Conservation (phyloP, 2,329 filamentous ascomycete genomes). For the Trichoderma asperellum region DNA sequence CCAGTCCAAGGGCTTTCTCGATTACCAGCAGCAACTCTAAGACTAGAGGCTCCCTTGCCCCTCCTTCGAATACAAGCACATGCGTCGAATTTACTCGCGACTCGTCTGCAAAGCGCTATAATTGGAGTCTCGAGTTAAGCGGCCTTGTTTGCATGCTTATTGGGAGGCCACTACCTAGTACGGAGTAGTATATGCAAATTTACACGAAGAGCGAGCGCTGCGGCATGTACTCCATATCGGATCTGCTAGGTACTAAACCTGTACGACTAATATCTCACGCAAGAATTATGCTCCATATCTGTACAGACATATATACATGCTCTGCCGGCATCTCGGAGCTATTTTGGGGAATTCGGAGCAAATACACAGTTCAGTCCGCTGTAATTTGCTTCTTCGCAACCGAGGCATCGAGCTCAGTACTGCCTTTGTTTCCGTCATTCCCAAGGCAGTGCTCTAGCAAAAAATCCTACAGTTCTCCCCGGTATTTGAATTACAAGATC, state of each 20-base stretch:
- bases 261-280: not conserved
- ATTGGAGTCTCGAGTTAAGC: not conserved
- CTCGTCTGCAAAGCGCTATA: not conserved
- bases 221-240: not conserved
- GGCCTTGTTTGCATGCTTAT: not conserved
- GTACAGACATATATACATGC: not conserved
- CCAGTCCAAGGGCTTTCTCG: not conserved
- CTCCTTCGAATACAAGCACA: not conserved
- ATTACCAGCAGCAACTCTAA: not conserved
- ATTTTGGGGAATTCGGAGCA: constrained; percentile 7
- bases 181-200: not conserved
- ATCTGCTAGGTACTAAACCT: constrained; percentile 12
- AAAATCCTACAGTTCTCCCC: not conserved
- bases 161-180: not conserved
- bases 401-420: not conserved
- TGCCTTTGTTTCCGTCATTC: constrained; percentile 1
- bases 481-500: not conserved
- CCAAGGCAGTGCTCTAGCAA: not conserved
- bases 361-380: not conserved
- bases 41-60: not conserved
- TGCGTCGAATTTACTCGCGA: not conserved
- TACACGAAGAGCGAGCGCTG: not conserved
- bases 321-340: constrained; percentile 9
- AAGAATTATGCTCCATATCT: constrained; percentile 4
- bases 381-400: not conserved